Evolutionary conservation across 1,284 basidiomycete genomes (phyloP).

Genomic region (Sphagnurus paluster): DNA sequence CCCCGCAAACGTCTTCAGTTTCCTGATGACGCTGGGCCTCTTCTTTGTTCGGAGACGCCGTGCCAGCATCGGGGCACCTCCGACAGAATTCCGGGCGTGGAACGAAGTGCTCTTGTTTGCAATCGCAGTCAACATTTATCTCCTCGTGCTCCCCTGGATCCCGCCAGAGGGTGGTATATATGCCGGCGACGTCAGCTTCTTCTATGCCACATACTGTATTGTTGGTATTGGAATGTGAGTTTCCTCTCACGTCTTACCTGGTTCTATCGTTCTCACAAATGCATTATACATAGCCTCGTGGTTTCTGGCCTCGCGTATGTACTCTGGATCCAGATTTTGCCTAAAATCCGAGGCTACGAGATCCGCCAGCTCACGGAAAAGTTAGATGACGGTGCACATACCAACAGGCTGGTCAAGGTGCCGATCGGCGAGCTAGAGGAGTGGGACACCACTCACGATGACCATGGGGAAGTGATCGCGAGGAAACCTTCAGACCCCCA

Average conservation of each 20-base stretch:
- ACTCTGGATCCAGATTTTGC: conserved; percentile 28
- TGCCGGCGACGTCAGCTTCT: conserved; percentile 39
- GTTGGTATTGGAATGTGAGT: conserved; percentile 36
- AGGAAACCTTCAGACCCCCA: no score
- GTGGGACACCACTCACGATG: conserved; percentile 35
- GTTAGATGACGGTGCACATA: conserved; percentile 31
- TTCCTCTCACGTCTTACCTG: neutral
- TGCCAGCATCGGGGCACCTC: conserved; percentile 32
- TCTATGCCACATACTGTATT: conserved; percentile 40
- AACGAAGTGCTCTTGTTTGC: conserved; percentile 40
- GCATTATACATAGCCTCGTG: conserved; percentile 24
- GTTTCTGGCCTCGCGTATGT: conserved; percentile 27
- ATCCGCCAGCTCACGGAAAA: conserved; percentile 30
- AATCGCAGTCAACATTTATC: conserved; percentile 39
- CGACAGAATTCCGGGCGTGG: conserved; percentile 40
- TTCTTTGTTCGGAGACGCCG: conserved; percentile 42
- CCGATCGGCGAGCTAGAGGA: conserved; percentile 27
- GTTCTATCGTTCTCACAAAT: neutral
- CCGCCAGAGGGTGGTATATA: conserved; percentile 34
- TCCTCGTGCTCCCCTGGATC: conserved; percentile 50
- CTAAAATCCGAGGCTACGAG: conserved; percentile 27
- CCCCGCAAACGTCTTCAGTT: conserved; percentile 40
- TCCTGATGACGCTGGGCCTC: conserved; percentile 39
- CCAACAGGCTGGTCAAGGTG: conserved; percentile 31
- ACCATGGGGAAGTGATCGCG: conserved; percentile 30